Percentiles rank a stretch among this genome's conserved stretches.
Conservation (phyloP, 2,329 filamentous ascomycete species). For the Beauveria sp. region DNA sequence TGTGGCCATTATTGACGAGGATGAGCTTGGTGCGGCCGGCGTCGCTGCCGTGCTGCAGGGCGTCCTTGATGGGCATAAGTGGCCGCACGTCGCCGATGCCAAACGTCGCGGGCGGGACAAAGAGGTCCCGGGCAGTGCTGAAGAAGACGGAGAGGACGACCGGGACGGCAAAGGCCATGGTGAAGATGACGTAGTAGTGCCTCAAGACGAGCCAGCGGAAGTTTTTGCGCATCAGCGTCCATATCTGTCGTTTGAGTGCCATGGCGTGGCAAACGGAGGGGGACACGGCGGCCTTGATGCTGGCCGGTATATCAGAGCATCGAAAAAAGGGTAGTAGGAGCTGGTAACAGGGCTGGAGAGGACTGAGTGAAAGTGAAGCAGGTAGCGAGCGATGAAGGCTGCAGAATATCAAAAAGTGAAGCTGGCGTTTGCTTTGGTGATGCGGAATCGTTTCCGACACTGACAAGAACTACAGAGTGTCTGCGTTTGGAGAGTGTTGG, state of each 20-base stretch:
- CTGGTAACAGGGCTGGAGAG: too few relatives aligned
- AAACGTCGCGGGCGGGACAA: conserved; percentile 67
- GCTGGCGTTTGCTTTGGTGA: too few relatives aligned
- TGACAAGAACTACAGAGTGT: too few relatives aligned
- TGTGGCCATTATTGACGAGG: conserved; percentile 68
- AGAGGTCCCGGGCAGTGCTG: conserved; percentile 72
- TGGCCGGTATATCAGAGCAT: not conserved
- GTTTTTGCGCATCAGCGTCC: conserved; percentile 56
- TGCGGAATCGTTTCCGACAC: too few relatives aligned
- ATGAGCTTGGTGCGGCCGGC: conserved; percentile 60
- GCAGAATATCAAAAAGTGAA: too few relatives aligned
- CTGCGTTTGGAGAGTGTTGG: not conserved
- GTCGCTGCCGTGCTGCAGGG: conserved; percentile 47
- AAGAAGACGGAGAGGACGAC: conserved; percentile 52
- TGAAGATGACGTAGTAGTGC: conserved; percentile 41
- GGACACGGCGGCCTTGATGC: not conserved
- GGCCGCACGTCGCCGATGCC: conserved; percentile 59
- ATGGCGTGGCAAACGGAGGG: conserved; percentile 26
- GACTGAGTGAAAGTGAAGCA: not conserved
- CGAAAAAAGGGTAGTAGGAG: not conserved
- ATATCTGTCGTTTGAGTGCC: conserved; percentile 48
- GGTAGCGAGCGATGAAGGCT: too few relatives aligned
- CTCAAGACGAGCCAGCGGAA: conserved; percentile 49
- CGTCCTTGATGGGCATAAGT: conserved; percentile 57
- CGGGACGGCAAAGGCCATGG: conserved; percentile 53